Evolutionary conservation across 805 yeast genomes (phyloP).

Genomic region (Torulaspora indica): DNA sequence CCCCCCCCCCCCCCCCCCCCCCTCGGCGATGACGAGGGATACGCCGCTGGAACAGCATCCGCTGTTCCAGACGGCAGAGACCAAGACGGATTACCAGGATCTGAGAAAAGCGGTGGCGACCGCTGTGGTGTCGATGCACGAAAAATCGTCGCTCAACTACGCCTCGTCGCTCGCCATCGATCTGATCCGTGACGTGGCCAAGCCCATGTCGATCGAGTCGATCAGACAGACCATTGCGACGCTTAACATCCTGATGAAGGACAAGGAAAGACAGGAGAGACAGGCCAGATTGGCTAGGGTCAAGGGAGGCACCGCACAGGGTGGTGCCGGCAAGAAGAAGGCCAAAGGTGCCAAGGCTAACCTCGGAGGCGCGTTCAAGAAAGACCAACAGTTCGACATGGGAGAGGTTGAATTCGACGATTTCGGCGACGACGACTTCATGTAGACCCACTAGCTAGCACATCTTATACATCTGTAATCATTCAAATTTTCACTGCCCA

Average conservation of each 20-base stretch:
- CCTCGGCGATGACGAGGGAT: constrained; percentile 35
- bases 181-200: constrained; percentile 75
- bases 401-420: constrained; percentile 50
- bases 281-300: constrained; percentile 70
- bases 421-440: constrained; percentile 76
- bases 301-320: constrained; percentile 79
- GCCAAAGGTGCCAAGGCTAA: constrained; percentile 74
- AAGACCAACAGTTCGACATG: constrained; percentile 57
- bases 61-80: constrained; percentile 67
- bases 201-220: constrained; percentile 77
- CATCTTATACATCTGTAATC: neutral
- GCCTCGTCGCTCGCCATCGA: constrained; percentile 75
- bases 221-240: constrained; percentile 83
- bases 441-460: constrained; percentile 43
- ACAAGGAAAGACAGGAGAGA: constrained; percentile 87
- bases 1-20: constrained; percentile 24
- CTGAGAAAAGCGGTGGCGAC: constrained; percentile 68
- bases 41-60: constrained; percentile 72
- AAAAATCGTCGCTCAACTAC: constrained; percentile 61
- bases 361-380: constrained; percentile 58
- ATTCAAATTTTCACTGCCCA: neutral
- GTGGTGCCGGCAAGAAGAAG: constrained; percentile 95
- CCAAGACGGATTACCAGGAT: constrained; percentile 73
- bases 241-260: constrained; percentile 71
- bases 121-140: constrained; percentile 55